Percentiles rank a stretch among this genome's conserved stretches.
These are phyloP conservation scores for Debaryomyces fabryi DNA, from an alignment of 1,139 yeast genomes.

Conservation along the genomic window DNA sequence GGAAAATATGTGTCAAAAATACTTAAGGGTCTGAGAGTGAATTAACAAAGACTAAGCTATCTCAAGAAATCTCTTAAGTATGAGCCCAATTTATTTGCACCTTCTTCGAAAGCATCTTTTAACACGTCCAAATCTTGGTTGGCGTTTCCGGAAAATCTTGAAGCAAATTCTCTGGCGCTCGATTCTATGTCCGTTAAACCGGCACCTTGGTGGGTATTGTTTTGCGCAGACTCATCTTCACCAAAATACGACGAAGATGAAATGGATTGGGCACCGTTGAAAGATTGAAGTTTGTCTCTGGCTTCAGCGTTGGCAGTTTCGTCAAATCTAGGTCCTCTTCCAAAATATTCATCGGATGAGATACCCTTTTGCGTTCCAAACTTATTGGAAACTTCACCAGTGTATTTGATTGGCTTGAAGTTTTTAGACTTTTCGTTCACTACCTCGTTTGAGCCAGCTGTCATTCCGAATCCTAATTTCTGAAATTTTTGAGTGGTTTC, in stretches of 20 bases:
- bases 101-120: conserved; percentile 92
- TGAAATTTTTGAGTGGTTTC: conserved; percentile 74
- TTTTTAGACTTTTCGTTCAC: conserved; percentile 35
- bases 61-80: conserved; percentile 83
- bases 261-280: conserved; percentile 85
- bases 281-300: conserved; percentile 70
- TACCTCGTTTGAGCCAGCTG: conserved; percentile 44
- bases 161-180: conserved; percentile 68
- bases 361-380: conserved; percentile 91
- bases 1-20: background rate
- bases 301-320: conserved; percentile 82
- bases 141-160: conserved; percentile 69
- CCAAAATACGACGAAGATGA: conserved; percentile 94
- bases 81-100: conserved; percentile 85
- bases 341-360: conserved; percentile 92
- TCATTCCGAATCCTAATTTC: conserved; percentile 84
- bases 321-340: conserved; percentile 80
- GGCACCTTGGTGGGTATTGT: conserved; percentile 26
- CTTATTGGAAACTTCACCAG: conserved; percentile 74
- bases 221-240: conserved; percentile 60
- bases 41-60: conserved; percentile 19
- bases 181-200: conserved; percentile 51
- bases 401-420: conserved; percentile 56
- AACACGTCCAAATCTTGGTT: conserved; percentile 86
- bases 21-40: background rate